Base-by-base conservation (phyloP, 208 protist genomes). In the Vickermania spadyakhi region DNA sequence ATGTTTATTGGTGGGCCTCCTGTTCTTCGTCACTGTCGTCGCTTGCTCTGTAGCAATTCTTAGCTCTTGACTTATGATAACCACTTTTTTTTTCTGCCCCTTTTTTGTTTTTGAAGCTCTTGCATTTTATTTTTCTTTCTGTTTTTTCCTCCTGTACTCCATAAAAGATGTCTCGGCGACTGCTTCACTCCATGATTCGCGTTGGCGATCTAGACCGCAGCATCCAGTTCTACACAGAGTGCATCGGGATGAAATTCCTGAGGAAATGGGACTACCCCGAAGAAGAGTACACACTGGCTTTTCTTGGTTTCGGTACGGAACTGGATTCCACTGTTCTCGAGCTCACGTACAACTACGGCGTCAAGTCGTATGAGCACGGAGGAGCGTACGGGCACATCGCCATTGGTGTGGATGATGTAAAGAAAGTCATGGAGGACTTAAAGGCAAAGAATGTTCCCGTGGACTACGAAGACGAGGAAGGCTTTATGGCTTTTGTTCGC, bases 121-220 rank as follows among this genome's bases (percentile, higher is more conserved):
- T n/a, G n/a, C n/a, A n/a, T n/a, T n/a, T n/a, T n/a, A n/a, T n/a
- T n/a, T n/a, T n/a, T n/a, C n/a, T n/a, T n/a, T n/a, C n/a, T n/a
- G n/a, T n/a, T n/a, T n/a, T n/a, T n/a, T n/a, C n/a, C n/a, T n/a
- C n/a, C n/a, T n/a, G n/a, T n/a, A n/a, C n/a, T n/a, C n/a, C n/a
- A n/a, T n/a, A n/a, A n/a, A n/a, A n/a, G n/a, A n/a, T n/a, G n/a
- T n/a, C n/a, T n/a, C 77, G 57, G 53, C 86, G 82, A 41, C 58
- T 91, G 66, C 60, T 90, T 27, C 85, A 93, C 62, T 91, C 83
- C 36, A 95, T 95, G 82, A 86, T 95, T 62, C 82, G 89, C 53
- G 83, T 95, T 7, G 84, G 81, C 7, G 76, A 91, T 53, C 72
- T 93, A 2, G 73, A 93, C 27, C 79, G 84, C 31, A 90, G 81